Evolutionary conservation across 768 basidiomycete genomes (phyloP).

Genomic region (Psilocybe cyanescens): DNA sequence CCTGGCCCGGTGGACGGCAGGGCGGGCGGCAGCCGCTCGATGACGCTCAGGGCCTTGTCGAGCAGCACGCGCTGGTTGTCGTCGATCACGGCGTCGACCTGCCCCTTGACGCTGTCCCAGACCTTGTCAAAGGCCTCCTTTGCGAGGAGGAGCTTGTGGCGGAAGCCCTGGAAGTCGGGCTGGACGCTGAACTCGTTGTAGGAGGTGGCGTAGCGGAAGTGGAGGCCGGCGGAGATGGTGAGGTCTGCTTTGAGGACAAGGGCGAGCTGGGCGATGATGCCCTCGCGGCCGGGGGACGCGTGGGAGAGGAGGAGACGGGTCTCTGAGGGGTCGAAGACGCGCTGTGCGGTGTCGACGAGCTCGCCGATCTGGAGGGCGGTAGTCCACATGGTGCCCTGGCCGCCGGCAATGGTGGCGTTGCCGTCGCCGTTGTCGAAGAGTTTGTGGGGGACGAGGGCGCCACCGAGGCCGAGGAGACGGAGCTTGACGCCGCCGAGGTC

Average conservation of each 20-base stretch:
- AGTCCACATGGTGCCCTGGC: constrained; percentile 98
- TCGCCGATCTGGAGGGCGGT: constrained; percentile 98
- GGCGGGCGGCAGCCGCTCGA: constrained; percentile 75
- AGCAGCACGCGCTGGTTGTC: constrained; percentile 87
- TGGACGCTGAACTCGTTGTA: constrained; percentile 98
- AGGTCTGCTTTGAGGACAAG: constrained; percentile 93
- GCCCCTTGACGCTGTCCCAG: constrained; percentile 92
- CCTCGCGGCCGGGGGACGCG: constrained; percentile 91
- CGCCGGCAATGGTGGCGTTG: constrained; percentile 95
- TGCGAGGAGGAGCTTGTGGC: constrained; percentile 75
- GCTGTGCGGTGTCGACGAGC: constrained; percentile 95
- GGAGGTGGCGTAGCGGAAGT: constrained; percentile 95
- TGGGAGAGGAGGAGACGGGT: constrained; percentile 94
- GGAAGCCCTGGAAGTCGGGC: constrained; percentile 85
- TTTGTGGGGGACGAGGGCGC: constrained; percentile 94
- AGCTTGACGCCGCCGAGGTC: constrained; percentile 94
- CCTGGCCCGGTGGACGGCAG: constrained; percentile 49
- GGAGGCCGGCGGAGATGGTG: constrained; percentile 91
- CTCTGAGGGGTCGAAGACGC: constrained; percentile 90
- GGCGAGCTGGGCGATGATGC: constrained; percentile 88
- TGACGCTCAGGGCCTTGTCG: constrained; percentile 86
- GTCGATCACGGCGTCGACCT: constrained; percentile 91
- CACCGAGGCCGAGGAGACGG: constrained; percentile 93
- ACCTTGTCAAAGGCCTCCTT: constrained; percentile 88
- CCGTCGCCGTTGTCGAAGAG: constrained; percentile 95